Conservation (phyloP, 345 rosid species). For the Rhodamnia argentea region DNA sequence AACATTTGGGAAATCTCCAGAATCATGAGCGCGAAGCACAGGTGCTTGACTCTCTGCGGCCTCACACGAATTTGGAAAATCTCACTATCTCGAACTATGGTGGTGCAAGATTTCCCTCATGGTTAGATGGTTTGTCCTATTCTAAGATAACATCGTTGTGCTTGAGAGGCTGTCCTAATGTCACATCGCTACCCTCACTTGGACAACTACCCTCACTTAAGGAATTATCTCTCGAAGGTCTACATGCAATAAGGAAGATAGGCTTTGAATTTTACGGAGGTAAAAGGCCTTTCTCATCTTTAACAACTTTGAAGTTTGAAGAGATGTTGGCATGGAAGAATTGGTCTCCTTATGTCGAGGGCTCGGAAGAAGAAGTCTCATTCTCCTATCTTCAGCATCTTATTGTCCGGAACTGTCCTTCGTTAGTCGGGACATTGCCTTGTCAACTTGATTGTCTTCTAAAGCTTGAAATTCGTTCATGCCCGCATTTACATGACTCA, state of each 20-base stretch:
- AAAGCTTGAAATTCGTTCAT: background rate
- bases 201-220: background rate
- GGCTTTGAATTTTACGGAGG: background rate
- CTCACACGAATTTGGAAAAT: background rate
- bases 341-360: background rate
- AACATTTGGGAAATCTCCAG: background rate
- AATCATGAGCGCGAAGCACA: background rate
- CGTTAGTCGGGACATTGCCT: background rate
- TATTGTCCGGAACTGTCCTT: background rate
- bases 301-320: background rate
- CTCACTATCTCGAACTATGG: background rate
- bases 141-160: background rate
- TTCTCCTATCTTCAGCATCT: background rate
- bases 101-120: background rate
- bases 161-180: background rate
- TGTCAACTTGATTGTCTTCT: background rate
- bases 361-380: background rate
- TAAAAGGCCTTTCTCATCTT: background rate
- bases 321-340: background rate
- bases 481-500: background rate
- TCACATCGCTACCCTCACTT: background rate
- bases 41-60: background rate
- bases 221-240: background rate
- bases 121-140: background rate
- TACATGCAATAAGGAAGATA: background rate